Base-by-base conservation (phyloP, 164 flowering plant genomes). In the Berberis thunbergii region DNA sequence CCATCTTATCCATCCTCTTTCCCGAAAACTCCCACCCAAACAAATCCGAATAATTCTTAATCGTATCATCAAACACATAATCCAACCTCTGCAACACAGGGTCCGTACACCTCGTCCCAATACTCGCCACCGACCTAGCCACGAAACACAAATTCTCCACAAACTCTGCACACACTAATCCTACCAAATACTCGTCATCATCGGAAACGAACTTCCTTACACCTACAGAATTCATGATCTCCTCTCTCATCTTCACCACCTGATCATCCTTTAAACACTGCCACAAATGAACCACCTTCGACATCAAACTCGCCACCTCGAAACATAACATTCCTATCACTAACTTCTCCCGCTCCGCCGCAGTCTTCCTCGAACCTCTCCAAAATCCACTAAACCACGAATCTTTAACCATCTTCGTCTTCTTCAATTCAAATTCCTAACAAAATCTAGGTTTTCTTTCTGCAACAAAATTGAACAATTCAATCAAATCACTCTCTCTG, bases 261-360 rank as follows among this genome's bases (percentile, higher is more conserved):
- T 88, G 83, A 61, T 84, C 86, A 62, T 89, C 97, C 43, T 75
- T 66, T 50, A 89, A 67, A 38, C 77, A 84, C 39, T 83, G 78
- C 93, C 97, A 92, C n/a, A 87, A 64, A 62, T 84, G 79, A 48
- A 85, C 81, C 39, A 86, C 66, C 76, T 86, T 92, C 3, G 93
- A 86, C 89, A 92, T 86, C 80, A 92, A 72, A 65, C 88, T 82
- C 11, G 88, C 87, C 63, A 84, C 78, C 76, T 89, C 98, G 75
- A 92, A 92, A 1, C 93, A 83, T 61, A 92, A 63, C 4, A 91
- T 88, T 42, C 92, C 89, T 60, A 91, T 72, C 43, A 66, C 69
- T 7, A 55, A 78, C 66, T 86, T 87, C 48, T 73, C 80, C 26
- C 26, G 26, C 38, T 64, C 67, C 2, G 72, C 75, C 57, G 71